Conservation (phyloP, 2,329 filamentous ascomycete genomes). For the Trichoderma hamatum region DNA sequence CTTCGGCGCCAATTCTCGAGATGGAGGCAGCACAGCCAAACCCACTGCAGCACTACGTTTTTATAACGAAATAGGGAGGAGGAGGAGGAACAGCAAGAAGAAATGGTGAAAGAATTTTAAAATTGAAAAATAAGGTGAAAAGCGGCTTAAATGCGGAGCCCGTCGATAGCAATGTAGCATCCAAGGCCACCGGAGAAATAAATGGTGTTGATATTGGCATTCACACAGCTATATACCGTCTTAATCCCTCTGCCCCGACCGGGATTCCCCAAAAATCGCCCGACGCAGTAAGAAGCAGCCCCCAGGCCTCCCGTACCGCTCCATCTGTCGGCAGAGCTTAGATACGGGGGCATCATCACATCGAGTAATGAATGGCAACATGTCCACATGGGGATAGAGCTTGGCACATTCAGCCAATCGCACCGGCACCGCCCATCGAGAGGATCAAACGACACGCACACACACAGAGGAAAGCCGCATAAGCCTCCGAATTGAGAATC, state of each 20-base stretch:
- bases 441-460: too few relatives aligned
- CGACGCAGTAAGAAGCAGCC: background rate
- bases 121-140: background rate
- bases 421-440: background rate
- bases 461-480: background rate
- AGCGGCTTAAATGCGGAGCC: background rate
- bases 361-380: background rate
- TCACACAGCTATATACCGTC: background rate
- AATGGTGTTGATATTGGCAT: background rate
- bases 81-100: background rate
- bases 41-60: background rate
- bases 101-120: background rate
- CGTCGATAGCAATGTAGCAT: slow-evolving; percentile 1
- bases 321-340: slow-evolving; percentile 19
- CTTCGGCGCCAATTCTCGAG: background rate
- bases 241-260: background rate
- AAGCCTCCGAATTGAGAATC: background rate
- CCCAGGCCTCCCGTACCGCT: background rate
- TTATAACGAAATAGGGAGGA: background rate
- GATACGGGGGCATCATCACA: background rate
- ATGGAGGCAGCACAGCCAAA: background rate
- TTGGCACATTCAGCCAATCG: background rate
- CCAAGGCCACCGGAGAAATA: background rate
- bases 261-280: slow-evolving; percentile 2
- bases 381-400: background rate